phyloP scores from a whole-genome alignment of 2,329 filamentous ascomycete species.

The Zasmidium cellare region DNA sequence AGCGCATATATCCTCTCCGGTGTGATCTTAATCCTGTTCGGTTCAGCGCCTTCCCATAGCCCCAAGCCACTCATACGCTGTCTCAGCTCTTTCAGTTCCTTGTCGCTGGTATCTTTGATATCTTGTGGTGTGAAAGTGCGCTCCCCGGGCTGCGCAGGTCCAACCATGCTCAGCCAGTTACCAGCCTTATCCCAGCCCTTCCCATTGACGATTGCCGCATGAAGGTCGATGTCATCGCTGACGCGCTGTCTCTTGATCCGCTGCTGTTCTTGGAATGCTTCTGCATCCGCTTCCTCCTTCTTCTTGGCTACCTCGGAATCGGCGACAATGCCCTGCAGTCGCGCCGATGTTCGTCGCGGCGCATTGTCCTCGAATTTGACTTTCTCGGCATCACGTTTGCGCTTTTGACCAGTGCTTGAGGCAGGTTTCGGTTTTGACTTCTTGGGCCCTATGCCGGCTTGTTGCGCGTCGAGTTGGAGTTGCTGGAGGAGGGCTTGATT shows the following conservation, averaged over 20 bases:
- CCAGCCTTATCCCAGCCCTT: slow-evolving; percentile 67
- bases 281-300: slow-evolving; percentile 66
- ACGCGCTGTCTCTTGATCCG: slow-evolving; percentile 64
- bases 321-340: slow-evolving; percentile 62
- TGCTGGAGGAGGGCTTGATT: slow-evolving; percentile 82
- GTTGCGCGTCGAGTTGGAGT: slow-evolving; percentile 65
- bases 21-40: slow-evolving; percentile 85
- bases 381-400: slow-evolving; percentile 42
- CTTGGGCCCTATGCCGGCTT: slow-evolving; percentile 66
- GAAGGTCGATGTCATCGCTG: slow-evolving; percentile 69
- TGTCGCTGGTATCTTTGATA: slow-evolving; percentile 74
- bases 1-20: slow-evolving; percentile 85
- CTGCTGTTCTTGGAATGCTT: slow-evolving; percentile 57
- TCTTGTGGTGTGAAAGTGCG: slow-evolving; percentile 86
- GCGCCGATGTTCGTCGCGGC: slow-evolving; percentile 62
- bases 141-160: slow-evolving; percentile 76
- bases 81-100: slow-evolving; percentile 70
- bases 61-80: slow-evolving; percentile 74
- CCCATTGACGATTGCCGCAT: slow-evolving; percentile 77
- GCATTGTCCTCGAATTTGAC: slow-evolving; percentile 53
- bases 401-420: slow-evolving; percentile 43
- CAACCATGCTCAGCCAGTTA: slow-evolving; percentile 65
- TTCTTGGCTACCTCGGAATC: slow-evolving; percentile 68
- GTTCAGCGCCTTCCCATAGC: slow-evolving; percentile 80
- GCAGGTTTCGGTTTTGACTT: slow-evolving; percentile 51